Evolutionary conservation across 495 filamentous ascomycete species (phyloP), one percentile per base, ranked within the genome.

Genomic region (Podospora pseudocomata): DNA sequence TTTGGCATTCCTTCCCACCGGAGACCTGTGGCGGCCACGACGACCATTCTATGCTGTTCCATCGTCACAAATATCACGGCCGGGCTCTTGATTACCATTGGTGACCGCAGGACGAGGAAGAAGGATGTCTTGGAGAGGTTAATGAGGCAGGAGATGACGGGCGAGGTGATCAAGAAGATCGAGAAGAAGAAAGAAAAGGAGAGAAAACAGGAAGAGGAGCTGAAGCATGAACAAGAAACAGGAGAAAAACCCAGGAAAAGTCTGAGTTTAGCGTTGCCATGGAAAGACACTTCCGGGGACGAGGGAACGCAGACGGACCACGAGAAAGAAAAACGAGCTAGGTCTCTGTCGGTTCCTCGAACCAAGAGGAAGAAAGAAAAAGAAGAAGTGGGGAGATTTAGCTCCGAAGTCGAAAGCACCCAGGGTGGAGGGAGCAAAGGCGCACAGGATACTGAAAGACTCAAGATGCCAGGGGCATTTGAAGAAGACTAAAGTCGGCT

Each of bases 91-190:
- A 93, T 94, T 73, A 84, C 81, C 67, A 82, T 93, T 34, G 91
- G 91, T 6, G 90, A 92, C 69, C 83, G 86, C 3, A 82, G 83
- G 30, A 90, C 90, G 0, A 85, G 91, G 27, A 94, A 94, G 84
- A 92, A 91, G 85, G 91, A 94, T 61, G 89, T 94, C 1, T 78
- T 92, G 0, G 90, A 93, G 74, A 85, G 87, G 30, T 84, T 93
- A 72, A 85, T 87, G 71, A 84, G 89, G 15, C 90, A 93, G 76
- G 85, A 91, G 62, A 78, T 93, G 61, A 94, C 91, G 2, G 80
- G 83, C 44, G 85, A 91, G 72, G 90, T 88, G 0, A 91, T 94
- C 79, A 83, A 87, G 68, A 89, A 89, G 75, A 84, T 92, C 60
- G 80, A 86, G 77, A 90, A 89, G 79, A 81, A 84, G 62, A 86